phyloP scores from a whole-genome alignment of 1,284 basidiomycete genomes.

The Heterobasidion occidentale region DNA sequence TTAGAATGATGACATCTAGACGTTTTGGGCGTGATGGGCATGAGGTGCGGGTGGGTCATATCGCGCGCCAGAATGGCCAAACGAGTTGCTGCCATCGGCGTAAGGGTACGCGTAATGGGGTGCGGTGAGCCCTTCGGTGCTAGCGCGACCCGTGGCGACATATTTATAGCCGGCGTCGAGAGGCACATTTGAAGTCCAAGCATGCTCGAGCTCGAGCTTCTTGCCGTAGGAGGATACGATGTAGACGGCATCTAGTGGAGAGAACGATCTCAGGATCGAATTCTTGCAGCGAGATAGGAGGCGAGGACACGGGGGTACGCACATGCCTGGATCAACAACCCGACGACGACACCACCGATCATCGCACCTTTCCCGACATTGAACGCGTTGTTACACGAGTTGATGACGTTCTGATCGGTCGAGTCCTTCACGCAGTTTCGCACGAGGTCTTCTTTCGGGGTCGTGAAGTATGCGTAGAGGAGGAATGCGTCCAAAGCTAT shows the following conservation, averaged over 20 bases:
- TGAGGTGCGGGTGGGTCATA: neutral
- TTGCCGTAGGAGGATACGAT: conserved; percentile 2
- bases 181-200: neutral
- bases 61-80: neutral
- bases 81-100: neutral
- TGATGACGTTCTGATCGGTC: conserved; percentile 3
- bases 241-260: neutral
- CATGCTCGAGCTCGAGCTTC: conserved; percentile 2
- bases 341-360: conserved; percentile 9
- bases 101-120: conserved; percentile 1
- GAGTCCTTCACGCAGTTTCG: conserved; percentile 10
- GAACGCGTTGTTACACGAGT: conserved; percentile 5
- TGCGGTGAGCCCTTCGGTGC: conserved; percentile 1
- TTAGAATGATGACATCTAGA: neutral
- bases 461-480: conserved; percentile 7
- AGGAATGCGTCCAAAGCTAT: conserved; percentile 5
- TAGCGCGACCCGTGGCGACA: neutral
- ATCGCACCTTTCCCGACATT: conserved; percentile 4
- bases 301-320: neutral
- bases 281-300: neutral
- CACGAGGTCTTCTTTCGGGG: conserved; percentile 5
- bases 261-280: neutral
- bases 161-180: conserved; percentile 1
- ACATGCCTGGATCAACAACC: conserved; percentile 15
- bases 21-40: neutral